Evolutionary conservation across 768 basidiomycete species (phyloP), one percentile per base, ranked within the genome.

Genomic region (Chalciporus sphaerocephalus): DNA sequence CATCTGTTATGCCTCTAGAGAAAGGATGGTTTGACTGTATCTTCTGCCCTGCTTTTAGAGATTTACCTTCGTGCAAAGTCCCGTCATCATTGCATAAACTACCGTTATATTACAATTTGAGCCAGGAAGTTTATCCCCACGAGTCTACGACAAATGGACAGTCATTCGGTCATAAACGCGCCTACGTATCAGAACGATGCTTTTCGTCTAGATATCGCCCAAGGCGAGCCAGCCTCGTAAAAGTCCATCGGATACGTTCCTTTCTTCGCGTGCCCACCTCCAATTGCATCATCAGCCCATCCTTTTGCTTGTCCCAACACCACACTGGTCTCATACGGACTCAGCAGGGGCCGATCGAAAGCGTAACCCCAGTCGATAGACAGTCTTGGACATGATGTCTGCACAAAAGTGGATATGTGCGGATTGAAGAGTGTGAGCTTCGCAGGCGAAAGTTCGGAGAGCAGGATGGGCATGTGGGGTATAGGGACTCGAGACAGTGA

Each of bases 341-440:
- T 93, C 27, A 99, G 68, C 39, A 98, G 71, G 2, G 96, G 96
- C 17, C 78, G 73, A 43, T 85, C 74, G 68, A 99, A 99, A 1
- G 95, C 96, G 59, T 94, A 94, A 4, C 96, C 96, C 96, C 96
- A 99, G 61, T 99, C 96, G 46, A 98, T 98, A 15, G 91, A 93
- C 42, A 99, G 71, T 20, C 96, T 82, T 3, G 96, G 96, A 65
- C 96, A 98, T 0, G 93, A 91, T 1, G 96, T 99, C 62, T 98
- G 96, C 15, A 98, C 80, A 63, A 98, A 98, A 0, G 88, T 83
- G 2, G 89, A 83, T 54, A 98, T 77, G 50, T 92, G 80, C 1
- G 82, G 80, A 37, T 76, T 73, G 64, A 99, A 88, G 3, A 98
- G 73, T 4, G 87, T 75, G 24, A 98, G 76, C 61, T 98, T 99